A percentile compares a stretch with the other conserved stretches of the same genome.
Evolutionary conservation across 805 yeast species (phyloP).

Genomic region (Candida khao-thaluensis): DNA sequence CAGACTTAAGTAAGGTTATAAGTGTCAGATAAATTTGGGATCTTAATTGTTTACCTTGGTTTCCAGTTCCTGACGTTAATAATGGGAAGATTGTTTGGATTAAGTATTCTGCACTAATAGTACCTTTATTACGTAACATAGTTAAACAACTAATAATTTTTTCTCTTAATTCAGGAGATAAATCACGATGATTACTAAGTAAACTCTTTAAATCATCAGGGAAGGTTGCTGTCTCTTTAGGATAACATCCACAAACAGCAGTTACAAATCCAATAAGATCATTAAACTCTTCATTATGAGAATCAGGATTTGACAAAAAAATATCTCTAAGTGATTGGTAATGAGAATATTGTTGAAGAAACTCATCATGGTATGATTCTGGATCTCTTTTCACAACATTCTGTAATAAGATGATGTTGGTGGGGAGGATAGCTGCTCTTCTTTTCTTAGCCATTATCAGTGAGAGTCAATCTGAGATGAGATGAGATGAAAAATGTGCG

Average conservation of each 20-base stretch:
- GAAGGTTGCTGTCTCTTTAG: slow-evolving; percentile 80
- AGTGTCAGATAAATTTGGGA: slow-evolving; percentile 78
- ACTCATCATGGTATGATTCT: slow-evolving; percentile 90
- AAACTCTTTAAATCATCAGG: slow-evolving; percentile 77
- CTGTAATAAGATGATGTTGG: slow-evolving; percentile 86
- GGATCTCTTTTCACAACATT: slow-evolving; percentile 94
- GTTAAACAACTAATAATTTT: slow-evolving; percentile 87
- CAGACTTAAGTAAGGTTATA: slow-evolving; percentile 72
- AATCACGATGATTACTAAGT: slow-evolving; percentile 71
- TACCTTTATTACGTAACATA: slow-evolving; percentile 84
- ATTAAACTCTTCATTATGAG: slow-evolving; percentile 59
- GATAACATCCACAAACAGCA: slow-evolving; percentile 88
- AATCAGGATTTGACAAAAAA: slow-evolving; percentile 66
- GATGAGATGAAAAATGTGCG: slow-evolving; percentile 1
- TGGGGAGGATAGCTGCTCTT: slow-evolving; percentile 92
- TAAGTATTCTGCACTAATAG: slow-evolving; percentile 73
- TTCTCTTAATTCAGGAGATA: slow-evolving; percentile 84
- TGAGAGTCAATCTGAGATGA: not conserved
- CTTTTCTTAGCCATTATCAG: slow-evolving; percentile 72
- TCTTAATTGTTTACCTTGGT: slow-evolving; percentile 79
- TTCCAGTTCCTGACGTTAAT: slow-evolving; percentile 52
- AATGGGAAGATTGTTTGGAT: slow-evolving; percentile 89
- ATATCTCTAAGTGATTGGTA: slow-evolving; percentile 89
- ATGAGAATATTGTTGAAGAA: slow-evolving; percentile 87
- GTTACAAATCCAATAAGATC: slow-evolving; percentile 89